Base-by-base conservation (phyloP, 352 stramenopile genomes). In the Phytophthora citrophthora region DNA sequence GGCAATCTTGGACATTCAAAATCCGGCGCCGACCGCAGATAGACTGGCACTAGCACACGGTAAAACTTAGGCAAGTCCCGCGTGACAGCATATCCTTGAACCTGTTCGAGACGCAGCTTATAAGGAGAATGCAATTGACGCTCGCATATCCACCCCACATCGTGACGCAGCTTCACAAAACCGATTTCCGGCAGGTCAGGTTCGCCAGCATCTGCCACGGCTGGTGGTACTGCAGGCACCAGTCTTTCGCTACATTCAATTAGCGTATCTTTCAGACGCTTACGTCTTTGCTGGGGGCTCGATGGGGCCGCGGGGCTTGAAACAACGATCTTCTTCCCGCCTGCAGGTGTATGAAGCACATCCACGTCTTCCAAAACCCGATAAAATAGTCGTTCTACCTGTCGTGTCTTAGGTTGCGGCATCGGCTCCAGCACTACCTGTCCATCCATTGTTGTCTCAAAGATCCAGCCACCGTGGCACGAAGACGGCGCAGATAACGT, bases 361-460 rank as follows among this genome's bases (percentile, higher is more conserved):
- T 86, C 72, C 10, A 83, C 79, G 45, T 90, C 77, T 46, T 92
- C 73, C 23, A 94, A 58, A 0, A 94, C 83, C 5, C 79, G 81
- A 56, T 91, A 94, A 68, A 94, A 94, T 5, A 90, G 73, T 27
- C 86, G 78, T 47, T 91, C 80, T 16, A 94, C 86, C 49, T 92
- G 82, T 24, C 86, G 78, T 31, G 76, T 67, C 10, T 77, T 71
- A 0, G 83, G 86, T 43, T 86, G 86, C 0, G 55, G 44, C 56
- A 94, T 90, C 1, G 76, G 82, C 23, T 92, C 82, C 4, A 94
- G 61, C 43, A 94, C 86, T 9, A 89, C 59, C 46, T 94, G 86
- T 11, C 86, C 83, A 27, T 94, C 86, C 86, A 94, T 94, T 4
- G 86, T 94, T 5, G 77, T 87, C 63, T 94, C 86, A 65, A 94